Evolutionary conservation across 306 rosid species (phyloP), one percentile per base, ranked within the genome.

Genomic region (Casuarina glauca): DNA sequence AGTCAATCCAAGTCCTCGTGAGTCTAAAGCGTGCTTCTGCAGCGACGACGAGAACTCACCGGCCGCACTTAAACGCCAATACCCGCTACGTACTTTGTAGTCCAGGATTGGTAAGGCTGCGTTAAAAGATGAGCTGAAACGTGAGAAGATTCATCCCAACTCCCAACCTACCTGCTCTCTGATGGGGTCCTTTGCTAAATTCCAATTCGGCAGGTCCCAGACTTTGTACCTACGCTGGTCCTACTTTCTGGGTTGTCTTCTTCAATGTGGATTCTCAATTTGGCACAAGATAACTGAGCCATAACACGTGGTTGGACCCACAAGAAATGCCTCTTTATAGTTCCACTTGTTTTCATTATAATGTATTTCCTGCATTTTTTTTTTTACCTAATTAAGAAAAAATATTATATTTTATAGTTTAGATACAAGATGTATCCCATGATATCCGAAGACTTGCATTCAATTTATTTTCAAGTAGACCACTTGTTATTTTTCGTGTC

Each of bases 141-240:
- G 32, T 26, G 32, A 26, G 32, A 26, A 26, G 32, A 26, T 26
- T 26, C 32, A 69, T 19, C 49, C 80, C 87, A 83, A 80, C 86
- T 82, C 41, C 77, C 88, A 73, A 76, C 78, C 84, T 76, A 87
- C 80, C 81, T 66, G 72, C 72, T 70, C 62, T 35, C n/a, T 15
- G 1, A 45, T 55, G 76, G 80, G 86, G 77, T 80, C 85, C 86
- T 41, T 48, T 0, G 1, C 20, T 55, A 45, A 48, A 44, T 26
- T 36, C 60, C 13, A 61, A 64, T 52, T 44, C 9, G 17, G 5
- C 41, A 41, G 71, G 12, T 55, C n/a, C 2, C 5, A 57, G 63
- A 13, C 19, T 36, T 35, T n/a, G 35, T 61, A 4, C 42, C 38
- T 9, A 36, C 2, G 69, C 44, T 62, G 45, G 69, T 38, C 69